Evolutionary conservation across 371 early-diverging fungal genomes (phyloP), one percentile per base, ranked within the genome.

Genomic region (Dichotomocladium elegans): DNA sequence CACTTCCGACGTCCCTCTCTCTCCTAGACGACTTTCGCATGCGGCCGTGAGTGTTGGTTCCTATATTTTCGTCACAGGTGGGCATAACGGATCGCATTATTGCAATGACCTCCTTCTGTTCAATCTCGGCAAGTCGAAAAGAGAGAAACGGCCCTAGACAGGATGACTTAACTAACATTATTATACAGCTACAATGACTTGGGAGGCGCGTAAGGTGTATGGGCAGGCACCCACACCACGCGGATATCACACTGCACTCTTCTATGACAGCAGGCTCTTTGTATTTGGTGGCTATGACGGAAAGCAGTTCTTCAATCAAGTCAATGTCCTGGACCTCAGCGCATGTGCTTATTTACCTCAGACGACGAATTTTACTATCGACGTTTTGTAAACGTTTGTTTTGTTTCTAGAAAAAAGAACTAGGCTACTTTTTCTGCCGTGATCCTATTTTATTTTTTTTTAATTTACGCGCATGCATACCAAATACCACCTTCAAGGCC

Each of bases 221-320:
- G 94, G 94, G 7, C 61, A 70, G 50, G 77, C 78, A 15, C 94
- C 90, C 26, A 53, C 70, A 31, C 79, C 80, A n/a, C 74, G 95
- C 46, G 95, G 94, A n/a, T 94, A 94, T 65, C 93, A 93, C 64
- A 82, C 94, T 6, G 73, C 83, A 10, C 69, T 87, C 8, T 60
- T 92, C 40, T 77, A 84, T 52, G 95, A 94, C 59, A 84, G 88
- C 22, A 68, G 94, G 29, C 55, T 94, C 30, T 88, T 87, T 51
- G 51, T 90, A 28, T 89, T 84, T 69, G 95, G 94, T 33, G 95
- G 95, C 0, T 94, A 86, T 54, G 87, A 94, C 60, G 94, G 94
- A 3, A 71, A 78, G n/a, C 70, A 64, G 14, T 86, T 90, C 9
- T 92, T 82, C 72, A 84, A 85, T 46, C 91, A 93, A 44, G 61